Percentiles rank a stretch among this genome's conserved stretches.
Evolutionary conservation across 257 asterid species (phyloP).

Genomic region (Scutellaria baicalensis): DNA sequence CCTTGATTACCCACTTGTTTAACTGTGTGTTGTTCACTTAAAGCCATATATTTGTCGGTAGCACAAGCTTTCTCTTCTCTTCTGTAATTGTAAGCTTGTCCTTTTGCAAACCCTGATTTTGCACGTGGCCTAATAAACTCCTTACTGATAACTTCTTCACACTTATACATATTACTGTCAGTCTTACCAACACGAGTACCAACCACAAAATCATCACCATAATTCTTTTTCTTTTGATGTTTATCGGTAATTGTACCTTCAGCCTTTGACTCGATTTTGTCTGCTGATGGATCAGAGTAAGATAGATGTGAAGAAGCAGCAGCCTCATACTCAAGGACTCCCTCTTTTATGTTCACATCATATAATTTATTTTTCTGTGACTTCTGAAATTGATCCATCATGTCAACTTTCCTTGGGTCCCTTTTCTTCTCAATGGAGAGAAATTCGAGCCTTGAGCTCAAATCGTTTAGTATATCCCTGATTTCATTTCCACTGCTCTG

Average conservation of each 20-base stretch:
- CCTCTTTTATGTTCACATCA: slow-evolving; percentile 26
- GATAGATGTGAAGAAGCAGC: slow-evolving; percentile 40
- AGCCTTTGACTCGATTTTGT: slow-evolving; percentile 22
- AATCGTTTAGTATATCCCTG: slow-evolving; percentile 69
- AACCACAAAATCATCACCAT: slow-evolving; percentile 14
- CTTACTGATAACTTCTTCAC: slow-evolving; percentile 24
- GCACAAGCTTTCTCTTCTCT: slow-evolving; percentile 23
- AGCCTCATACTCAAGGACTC: slow-evolving; percentile 27
- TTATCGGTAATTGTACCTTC: slow-evolving; percentile 23
- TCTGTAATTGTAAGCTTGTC: slow-evolving; percentile 22
- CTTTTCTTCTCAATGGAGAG: slow-evolving; percentile 70
- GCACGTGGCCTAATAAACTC: slow-evolving; percentile 12
- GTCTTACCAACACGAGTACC: slow-evolving; percentile 16
- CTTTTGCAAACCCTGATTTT: slow-evolving; percentile 26
- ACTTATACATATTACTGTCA: slow-evolving; percentile 8
- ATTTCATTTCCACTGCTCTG: slow-evolving; percentile 54
- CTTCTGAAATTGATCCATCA: slow-evolving; percentile 19
- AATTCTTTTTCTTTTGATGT: slow-evolving; percentile 9
- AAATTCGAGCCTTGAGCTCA: slow-evolving; percentile 67
- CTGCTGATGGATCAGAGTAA: slow-evolving; percentile 30
- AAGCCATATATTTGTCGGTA: slow-evolving; percentile 31
- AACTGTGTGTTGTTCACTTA: slow-evolving; percentile 25
- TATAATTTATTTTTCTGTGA: slow-evolving; percentile 21
- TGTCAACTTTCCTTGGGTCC: slow-evolving; percentile 35
- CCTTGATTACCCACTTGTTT: slow-evolving; percentile 29